Evolutionary conservation across 2,329 filamentous ascomycete species (phyloP), one percentile per base, ranked within the genome.

Genomic region (Paracorniculantispora psalliotae): DNA sequence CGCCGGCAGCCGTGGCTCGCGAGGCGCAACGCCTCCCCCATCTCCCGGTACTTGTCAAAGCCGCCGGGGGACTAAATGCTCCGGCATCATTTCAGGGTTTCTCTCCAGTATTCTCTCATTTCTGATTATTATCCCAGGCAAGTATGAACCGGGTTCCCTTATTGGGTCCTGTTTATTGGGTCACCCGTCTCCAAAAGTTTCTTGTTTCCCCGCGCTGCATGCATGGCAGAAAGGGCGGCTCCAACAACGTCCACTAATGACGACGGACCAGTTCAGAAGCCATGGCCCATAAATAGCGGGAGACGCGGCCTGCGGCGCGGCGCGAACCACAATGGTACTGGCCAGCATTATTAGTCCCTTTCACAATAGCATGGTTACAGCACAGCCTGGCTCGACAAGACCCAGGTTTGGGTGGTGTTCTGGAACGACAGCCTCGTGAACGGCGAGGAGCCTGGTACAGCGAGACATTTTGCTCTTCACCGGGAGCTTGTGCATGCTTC

Each of bases 251-350:
- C 33, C 39, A 9, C 12, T 10, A 30, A 54, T 33, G 17, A 28
- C 19, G 10, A 28, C 33, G n/a, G 25, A 46, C 44, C 17, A 37
- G 12, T 37, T 33, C 7, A 49, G 9, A 57, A 57, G 54, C 44
- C 44, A 57, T 43, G 54, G 54, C 33, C 56, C 56, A 58, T 58
- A 58, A 58, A 58, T 58, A 58, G 48, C 56, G 56, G 56, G 47
- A 58, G 47, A 52, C 47, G 26, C 43, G 53, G 53, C 21, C 33
- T 26, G 25, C 56, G 56, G 56, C 37, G 56, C 56, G 56, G 56
- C 39, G 56, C 56, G 56, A 58, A 58, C 56, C 30, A 44, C 37
- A 44, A 44, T 46, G 39, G 25, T 41, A 53, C 37, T 52, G 33
- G 4, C 8, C 30, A 25, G 33, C 30, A 33, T 35, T 4, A 17